Evolutionary conservation across 2,329 filamentous ascomycete species (phyloP).

Genomic region (Aspergillus viridinutans): DNA sequence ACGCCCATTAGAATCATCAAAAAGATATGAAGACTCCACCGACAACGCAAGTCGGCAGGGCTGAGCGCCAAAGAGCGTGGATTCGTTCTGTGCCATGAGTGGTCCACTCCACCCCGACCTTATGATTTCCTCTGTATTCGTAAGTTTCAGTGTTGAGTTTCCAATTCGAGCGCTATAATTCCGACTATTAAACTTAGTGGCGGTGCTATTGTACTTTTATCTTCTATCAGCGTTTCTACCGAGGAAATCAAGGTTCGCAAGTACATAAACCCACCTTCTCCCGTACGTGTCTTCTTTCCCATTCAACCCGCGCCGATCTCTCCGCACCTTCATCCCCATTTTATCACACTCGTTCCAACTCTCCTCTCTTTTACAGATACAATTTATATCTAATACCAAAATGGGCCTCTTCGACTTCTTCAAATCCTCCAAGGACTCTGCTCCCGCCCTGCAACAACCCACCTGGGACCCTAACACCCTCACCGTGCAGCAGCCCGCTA

Average conservation of each 20-base stretch:
- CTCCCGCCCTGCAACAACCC: slow-evolving; percentile 9
- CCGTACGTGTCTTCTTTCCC: not conserved
- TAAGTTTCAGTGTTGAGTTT: not conserved
- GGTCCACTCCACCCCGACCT: not conserved
- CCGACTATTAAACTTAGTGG: not conserved
- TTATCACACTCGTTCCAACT: no score
- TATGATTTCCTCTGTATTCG: not conserved
- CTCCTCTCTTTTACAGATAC: not conserved
- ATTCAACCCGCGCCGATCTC: not conserved
- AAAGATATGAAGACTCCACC: not conserved
- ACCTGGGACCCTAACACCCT: slow-evolving; percentile 25
- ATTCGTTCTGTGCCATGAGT: not conserved
- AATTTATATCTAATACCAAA: no score
- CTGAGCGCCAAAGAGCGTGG: not conserved
- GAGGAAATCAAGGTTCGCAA: not conserved
- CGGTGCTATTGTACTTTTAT: not conserved
- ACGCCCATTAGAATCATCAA: not conserved
- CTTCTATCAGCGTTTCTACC: not conserved
- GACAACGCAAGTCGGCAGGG: not conserved
- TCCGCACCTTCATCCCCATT: no score
- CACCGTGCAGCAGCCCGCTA: slow-evolving; percentile 25
- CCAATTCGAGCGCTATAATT: not conserved
- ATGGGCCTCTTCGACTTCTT: slow-evolving; percentile 25
- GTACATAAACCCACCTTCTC: not conserved
- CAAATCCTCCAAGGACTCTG: slow-evolving; percentile 20